Evolutionary conservation across 1,139 yeast species (phyloP).

Genomic region (Eremothecium coryli): DNA sequence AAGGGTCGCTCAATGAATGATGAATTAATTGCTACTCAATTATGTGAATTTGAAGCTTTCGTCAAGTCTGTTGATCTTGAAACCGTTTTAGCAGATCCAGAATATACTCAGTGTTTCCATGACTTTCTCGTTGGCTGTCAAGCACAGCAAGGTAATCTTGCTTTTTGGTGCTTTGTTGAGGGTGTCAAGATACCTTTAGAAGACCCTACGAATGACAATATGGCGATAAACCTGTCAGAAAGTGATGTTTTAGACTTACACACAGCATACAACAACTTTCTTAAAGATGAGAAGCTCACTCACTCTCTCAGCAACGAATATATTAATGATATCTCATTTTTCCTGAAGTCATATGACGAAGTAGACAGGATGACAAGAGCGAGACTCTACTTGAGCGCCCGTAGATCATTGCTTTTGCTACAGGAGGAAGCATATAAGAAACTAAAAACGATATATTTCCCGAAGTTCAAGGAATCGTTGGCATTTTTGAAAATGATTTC

Average conservation of each 20-base stretch:
- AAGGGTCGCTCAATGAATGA: constrained; percentile 15
- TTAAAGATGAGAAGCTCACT: constrained; percentile 4
- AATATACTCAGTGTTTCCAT: constrained; percentile 12
- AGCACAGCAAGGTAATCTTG: constrained; percentile 29
- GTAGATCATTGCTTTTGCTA: constrained; percentile 46
- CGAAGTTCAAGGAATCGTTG: constrained; percentile 49
- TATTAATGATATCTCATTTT: constrained; percentile 1
- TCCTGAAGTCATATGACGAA: neutral
- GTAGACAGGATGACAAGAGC: neutral
- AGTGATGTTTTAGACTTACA: constrained; percentile 11
- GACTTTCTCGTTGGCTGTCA: constrained; percentile 11
- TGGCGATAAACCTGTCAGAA: constrained; percentile 14
- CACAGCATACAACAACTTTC: constrained; percentile 5
- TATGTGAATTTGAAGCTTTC: constrained; percentile 23
- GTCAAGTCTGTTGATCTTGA: constrained; percentile 3
- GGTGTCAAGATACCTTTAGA: constrained; percentile 65
- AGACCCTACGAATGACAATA: constrained; percentile 33
- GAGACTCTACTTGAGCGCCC: constrained; percentile 34
- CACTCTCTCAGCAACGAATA: constrained; percentile 2
- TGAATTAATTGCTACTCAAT: constrained; percentile 30
- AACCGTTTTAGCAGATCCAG: constrained; percentile 1
- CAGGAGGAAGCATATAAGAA: constrained; percentile 45
- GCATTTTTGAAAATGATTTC: constrained; percentile 35
- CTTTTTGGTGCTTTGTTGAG: constrained; percentile 62
- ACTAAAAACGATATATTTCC: constrained; percentile 44